Conservation (phyloP, 305 asterid genomes). For the Solanum hybrid region DNA sequence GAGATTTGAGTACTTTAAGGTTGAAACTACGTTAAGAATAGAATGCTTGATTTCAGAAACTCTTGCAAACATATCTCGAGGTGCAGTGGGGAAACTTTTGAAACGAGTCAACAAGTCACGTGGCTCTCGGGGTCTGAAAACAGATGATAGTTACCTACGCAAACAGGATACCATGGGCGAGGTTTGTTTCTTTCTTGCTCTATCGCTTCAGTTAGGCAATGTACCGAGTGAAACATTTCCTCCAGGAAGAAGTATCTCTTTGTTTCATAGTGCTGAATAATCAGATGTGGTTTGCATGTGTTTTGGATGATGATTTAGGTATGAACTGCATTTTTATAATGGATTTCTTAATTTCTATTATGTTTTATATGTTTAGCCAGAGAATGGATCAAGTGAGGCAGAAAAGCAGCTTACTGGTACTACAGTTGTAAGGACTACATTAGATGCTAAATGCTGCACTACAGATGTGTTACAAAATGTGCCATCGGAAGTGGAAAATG, state of each 20-base stretch:
- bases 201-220: not conserved
- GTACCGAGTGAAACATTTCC: not conserved
- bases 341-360: not conserved
- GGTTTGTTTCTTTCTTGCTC: slow-evolving; percentile 21
- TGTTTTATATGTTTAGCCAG: slow-evolving; percentile 28
- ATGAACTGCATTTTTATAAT: not conserved
- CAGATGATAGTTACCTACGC: slow-evolving; percentile 44
- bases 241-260: not conserved
- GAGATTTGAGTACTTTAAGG: not conserved
- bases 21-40: not conserved
- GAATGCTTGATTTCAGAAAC: slow-evolving; percentile 38
- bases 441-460: slow-evolving; percentile 21
- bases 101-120: slow-evolving; percentile 41
- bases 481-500: slow-evolving; percentile 17
- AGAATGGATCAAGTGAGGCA: slow-evolving; percentile 16
- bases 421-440: slow-evolving; percentile 12
- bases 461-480: slow-evolving; percentile 24
- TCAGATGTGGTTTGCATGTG: not conserved
- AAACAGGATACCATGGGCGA: slow-evolving; percentile 28
- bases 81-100: slow-evolving; percentile 57
- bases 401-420: slow-evolving; percentile 12
- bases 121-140: slow-evolving; percentile 27
- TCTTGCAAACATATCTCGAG: slow-evolving; percentile 55
- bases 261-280: not conserved
- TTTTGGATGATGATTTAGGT: not conserved